Percentiles rank a stretch among this genome's conserved stretches.
Conservation (phyloP, 2,329 filamentous ascomycete genomes). For the Ophioceras dolichostomum region DNA sequence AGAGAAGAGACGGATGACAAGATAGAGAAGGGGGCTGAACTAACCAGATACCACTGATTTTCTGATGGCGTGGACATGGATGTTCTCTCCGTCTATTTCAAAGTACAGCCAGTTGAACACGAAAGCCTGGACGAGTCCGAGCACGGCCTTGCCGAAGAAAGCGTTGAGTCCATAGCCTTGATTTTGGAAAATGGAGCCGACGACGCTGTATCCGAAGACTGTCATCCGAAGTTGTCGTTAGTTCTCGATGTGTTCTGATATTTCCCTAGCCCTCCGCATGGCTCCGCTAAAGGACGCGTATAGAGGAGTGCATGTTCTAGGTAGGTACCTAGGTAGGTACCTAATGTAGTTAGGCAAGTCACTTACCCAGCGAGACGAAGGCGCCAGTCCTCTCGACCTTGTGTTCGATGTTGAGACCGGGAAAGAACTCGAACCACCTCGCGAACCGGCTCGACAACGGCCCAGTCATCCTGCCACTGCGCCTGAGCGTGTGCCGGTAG, state of each 20-base stretch:
- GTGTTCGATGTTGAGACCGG: constrained; percentile 54
- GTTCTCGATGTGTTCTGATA: too few species aligned
- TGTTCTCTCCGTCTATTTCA: constrained; percentile 44
- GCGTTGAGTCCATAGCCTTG: constrained; percentile 39
- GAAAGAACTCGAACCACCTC: constrained; percentile 43
- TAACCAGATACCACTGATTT: too few species aligned
- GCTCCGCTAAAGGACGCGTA: too few species aligned
- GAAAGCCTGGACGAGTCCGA: constrained; percentile 45
- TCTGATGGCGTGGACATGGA: constrained; percentile 49
- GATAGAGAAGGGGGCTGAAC: constrained; percentile 28
- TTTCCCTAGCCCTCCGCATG: too few species aligned
- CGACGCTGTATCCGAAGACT: constrained; percentile 52
- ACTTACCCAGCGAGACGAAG: constrained; percentile 39
- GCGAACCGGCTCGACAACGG: constrained; percentile 14
- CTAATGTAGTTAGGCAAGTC: background rate
- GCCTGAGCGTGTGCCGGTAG: constrained; percentile 15
- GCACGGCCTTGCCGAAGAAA: constrained; percentile 49
- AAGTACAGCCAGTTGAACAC: constrained; percentile 53
- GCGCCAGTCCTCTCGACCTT: constrained; percentile 51
- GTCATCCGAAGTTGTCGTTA: background rate
- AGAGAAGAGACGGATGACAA: constrained; percentile 8
- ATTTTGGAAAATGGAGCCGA: constrained; percentile 49
- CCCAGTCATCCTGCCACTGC: constrained; percentile 9
- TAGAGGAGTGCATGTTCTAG: too few species aligned
- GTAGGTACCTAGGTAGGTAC: too few species aligned